Evolutionary conservation across 176 grass and related monocot genomes (phyloP), one percentile per base, ranked within the genome.

Genomic region (Oryza meridionalis): DNA sequence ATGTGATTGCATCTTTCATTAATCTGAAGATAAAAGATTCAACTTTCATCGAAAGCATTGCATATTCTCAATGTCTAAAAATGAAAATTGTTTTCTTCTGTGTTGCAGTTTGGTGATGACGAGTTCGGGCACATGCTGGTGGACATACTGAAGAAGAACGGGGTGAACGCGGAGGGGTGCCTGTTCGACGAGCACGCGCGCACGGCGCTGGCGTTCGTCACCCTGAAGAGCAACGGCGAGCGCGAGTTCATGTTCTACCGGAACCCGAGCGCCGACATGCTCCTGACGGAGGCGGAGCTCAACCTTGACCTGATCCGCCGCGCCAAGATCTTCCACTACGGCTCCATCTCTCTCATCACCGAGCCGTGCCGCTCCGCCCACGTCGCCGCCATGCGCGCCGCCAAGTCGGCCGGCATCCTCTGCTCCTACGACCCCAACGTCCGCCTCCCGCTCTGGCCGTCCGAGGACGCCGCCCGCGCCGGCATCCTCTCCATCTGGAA

Each of bases 181-280:
- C 67, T 91, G 9, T 98, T 80, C 79, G 92, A 98, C 93, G 27
- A 82, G 78, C 91, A 98, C 65, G 92, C 92, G 0, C 95, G 95
- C 46, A 98, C 95, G 0, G 95, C 95, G 1, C 89, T 98, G 0
- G 95, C 95, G 29, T 98, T 98, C 75, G 95, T 98, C 0, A 98
- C 95, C 0, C 80, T 98, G 21, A 94, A 93, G 69, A 45, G 44
- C 1, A 87, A 90, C 27, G 95, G 95, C 16, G 94, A 97, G 83
- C 85, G 94, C 8, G 94, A 97, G 92, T 97, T 97, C 83, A 97
- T 97, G 94, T 97, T 97, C 92, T 97, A 97, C 86, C 88, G 94
- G 58, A 97, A 97, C 88, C 94, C 94, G 0, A 87, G 83, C 15
- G 94, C 94, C 0, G 94, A 97, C 81, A 97, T 97, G 94, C 92